Evolutionary conservation across 2,329 filamentous ascomycete genomes (phyloP), one percentile per base, ranked within the genome.

Genomic region (Plectosphaerella sp.): DNA sequence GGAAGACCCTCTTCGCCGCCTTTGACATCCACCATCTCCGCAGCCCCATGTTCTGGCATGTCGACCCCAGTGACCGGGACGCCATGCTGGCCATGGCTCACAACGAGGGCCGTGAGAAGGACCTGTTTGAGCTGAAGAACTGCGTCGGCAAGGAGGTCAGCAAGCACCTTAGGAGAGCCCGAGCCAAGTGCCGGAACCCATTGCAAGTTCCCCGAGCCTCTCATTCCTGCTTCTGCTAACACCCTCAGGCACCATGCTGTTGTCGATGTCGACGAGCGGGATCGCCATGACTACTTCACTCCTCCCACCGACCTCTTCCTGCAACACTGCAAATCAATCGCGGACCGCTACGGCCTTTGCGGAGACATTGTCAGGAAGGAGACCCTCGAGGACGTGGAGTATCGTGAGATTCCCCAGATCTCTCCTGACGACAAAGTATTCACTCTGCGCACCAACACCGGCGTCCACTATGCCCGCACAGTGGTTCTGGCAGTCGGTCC

Each of bases 1-100:
- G 89, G 89, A 82, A 88, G 45, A 72, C 75, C 14, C 76, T 87
- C 4, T 93, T 93, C 67, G 72, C 76, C 33, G 80, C 78, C 3
- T 82, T 90, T 45, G 79, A 84, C 47, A 93, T 93, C 46, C 75
- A 79, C 1, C 82, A 91, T 60, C 71, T 94, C 39, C 78, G 89
- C 15, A 91, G 87, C 58, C 89, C 88, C 0, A 88, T 93, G 86
- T 88, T 92, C 61, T 93, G 91, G 72, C 89, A 94, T 62, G 76
- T 89, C 14, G 88, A 93, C 61, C 89, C 89, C 0, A 75, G 80
- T 1, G 88, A 93, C 65, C 76, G 88, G 2, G 89, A 93, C 69
- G 85, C 85, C 0, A 70, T 93, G 59, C 70, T 92, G 20, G 85
- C 83, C 1, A 88, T 86, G 67, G 79, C 87, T 0, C 83, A 88